Conservation (phyloP, 768 basidiomycete species). For the Lactarius psammicola region DNA sequence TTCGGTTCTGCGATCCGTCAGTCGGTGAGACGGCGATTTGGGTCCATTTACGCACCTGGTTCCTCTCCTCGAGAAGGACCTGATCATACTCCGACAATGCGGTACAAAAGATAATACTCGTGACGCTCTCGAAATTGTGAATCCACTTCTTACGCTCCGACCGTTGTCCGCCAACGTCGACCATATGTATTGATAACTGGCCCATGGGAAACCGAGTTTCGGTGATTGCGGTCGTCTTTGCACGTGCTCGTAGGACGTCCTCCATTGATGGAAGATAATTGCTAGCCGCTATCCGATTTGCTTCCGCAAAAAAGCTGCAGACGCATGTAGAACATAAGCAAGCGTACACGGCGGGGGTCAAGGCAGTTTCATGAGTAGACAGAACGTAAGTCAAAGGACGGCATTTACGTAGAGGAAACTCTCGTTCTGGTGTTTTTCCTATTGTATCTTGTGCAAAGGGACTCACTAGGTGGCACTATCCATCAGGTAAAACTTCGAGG, state of each 20-base stretch:
- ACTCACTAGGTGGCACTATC: slow-evolving; percentile 89
- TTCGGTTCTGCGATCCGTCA: slow-evolving; percentile 54
- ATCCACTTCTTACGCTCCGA: slow-evolving; percentile 63
- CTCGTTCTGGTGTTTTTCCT: neutral
- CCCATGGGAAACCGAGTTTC: slow-evolving; percentile 84
- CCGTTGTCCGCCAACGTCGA: slow-evolving; percentile 69
- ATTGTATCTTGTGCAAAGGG: neutral
- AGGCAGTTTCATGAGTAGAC: neutral
- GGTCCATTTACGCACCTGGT: slow-evolving; percentile 46
- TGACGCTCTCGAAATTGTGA: slow-evolving; percentile 73
- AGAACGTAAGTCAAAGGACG: neutral
- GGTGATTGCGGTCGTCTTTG: slow-evolving; percentile 86
- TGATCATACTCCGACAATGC: slow-evolving; percentile 77
- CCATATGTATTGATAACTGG: slow-evolving; percentile 59
- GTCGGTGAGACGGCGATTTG: neutral
- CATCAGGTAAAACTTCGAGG: slow-evolving; percentile 87
- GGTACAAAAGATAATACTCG: slow-evolving; percentile 76
- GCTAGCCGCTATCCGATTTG: slow-evolving; percentile 74
- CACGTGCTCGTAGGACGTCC: slow-evolving; percentile 85
- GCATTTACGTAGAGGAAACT: slow-evolving; percentile 1
- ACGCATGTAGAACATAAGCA: neutral
- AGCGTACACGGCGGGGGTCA: neutral
- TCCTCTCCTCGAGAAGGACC: slow-evolving; percentile 65
- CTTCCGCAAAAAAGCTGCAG: slow-evolving; percentile 79
- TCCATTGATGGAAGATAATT: slow-evolving; percentile 85